Percentiles rank a stretch among this genome's conserved stretches.
Evolutionary conservation across 108 stramenopile genomes (phyloP).

Genomic region (Nitzschia sp.): DNA sequence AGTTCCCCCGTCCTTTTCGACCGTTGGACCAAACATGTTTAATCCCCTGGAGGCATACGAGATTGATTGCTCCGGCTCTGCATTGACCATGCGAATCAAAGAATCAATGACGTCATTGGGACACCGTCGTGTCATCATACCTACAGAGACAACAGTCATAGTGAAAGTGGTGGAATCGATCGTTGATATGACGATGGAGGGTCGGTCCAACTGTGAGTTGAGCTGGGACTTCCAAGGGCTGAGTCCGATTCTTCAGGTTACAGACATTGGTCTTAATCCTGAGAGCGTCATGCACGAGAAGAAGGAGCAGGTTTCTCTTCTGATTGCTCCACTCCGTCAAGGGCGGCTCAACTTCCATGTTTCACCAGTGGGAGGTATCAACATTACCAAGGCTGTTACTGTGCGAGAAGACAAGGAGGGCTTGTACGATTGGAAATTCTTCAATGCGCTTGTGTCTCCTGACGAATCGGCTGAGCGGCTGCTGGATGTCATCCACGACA

Average conservation of each 20-base stretch:
- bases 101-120: conserved; percentile 74
- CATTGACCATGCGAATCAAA: conserved; percentile 60
- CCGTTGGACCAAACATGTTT: conserved; percentile 68
- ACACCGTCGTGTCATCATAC: conserved; percentile 80
- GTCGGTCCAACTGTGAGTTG: conserved; percentile 77
- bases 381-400: conserved; percentile 76
- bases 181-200: conserved; percentile 86
- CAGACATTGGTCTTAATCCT: conserved; percentile 64
- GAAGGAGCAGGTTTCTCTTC: conserved; percentile 70
- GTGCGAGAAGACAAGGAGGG: conserved; percentile 81
- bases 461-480: conserved; percentile 69
- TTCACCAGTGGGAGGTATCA: conserved; percentile 84
- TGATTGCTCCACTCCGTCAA: conserved; percentile 80
- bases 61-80: conserved; percentile 79
- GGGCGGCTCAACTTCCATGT: conserved; percentile 81
- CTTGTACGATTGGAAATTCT: conserved; percentile 87
- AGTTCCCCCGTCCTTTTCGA: conserved; percentile 24
- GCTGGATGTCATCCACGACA: conserved; percentile 81
- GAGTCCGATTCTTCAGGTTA: conserved; percentile 81
- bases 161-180: conserved; percentile 67
- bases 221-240: conserved; percentile 87
- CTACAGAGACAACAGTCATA: conserved; percentile 73
- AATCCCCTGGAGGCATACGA: conserved; percentile 91
- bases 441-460: conserved; percentile 88
- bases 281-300: conserved; percentile 73